Percentiles rank a stretch among this genome's conserved stretches.
These are phyloP conservation scores for Noccaea bulbosa DNA, from an alignment of 345 rosid species.

Conservation along the genomic window DNA sequence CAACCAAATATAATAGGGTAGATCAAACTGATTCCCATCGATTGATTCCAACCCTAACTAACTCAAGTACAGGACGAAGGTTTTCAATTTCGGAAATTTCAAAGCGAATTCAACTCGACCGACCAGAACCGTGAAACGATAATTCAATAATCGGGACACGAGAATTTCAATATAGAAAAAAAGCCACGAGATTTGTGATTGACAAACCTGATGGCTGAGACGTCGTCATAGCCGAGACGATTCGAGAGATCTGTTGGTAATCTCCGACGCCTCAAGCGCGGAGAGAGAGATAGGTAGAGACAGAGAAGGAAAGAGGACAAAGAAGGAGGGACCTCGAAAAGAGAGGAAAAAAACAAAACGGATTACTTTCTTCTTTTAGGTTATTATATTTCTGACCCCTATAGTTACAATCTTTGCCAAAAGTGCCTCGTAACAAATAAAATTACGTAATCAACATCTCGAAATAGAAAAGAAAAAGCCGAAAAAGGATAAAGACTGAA, in stretches of 20 bases:
- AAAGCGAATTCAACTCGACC: background rate
- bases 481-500: slow-evolving; percentile 34
- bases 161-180: background rate
- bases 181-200: background rate
- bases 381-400: slow-evolving; percentile 40
- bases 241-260: slow-evolving; percentile 33
- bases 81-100: background rate
- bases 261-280: slow-evolving; percentile 42
- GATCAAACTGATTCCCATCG: background rate
- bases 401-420: background rate
- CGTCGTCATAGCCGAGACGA: slow-evolving; percentile 48
- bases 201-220: slow-evolving; percentile 57
- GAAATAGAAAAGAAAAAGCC: slow-evolving; percentile 27
- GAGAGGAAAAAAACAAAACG: slow-evolving; percentile 39
- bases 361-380: slow-evolving; percentile 38
- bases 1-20: background rate
- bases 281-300: slow-evolving; percentile 20
- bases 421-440: slow-evolving; percentile 7
- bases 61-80: background rate
- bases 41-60: slow-evolving; percentile 15
- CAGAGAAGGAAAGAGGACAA: slow-evolving; percentile 27
- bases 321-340: slow-evolving; percentile 43
- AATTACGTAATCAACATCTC: slow-evolving; percentile 21
- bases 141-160: slow-evolving; percentile 22
- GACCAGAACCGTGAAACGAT: background rate